Evolutionary conservation across 2,329 filamentous ascomycete genomes (phyloP).

Genomic region (Pestalotiopsis sp.): DNA sequence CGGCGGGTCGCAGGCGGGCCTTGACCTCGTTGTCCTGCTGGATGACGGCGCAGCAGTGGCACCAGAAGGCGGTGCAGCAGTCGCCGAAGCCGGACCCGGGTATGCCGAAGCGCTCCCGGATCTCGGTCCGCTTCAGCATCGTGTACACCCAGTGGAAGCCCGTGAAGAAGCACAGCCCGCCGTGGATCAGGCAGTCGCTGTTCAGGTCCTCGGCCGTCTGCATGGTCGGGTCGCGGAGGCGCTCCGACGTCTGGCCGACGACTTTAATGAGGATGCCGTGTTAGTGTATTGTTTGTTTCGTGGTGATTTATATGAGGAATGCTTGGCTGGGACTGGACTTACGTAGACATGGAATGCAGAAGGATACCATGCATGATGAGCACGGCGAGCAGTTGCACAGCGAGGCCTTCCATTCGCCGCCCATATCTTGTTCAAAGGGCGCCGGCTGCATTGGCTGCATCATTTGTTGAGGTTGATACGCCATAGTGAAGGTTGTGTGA

Average conservation of each 20-base stretch:
- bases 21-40: slow-evolving; percentile 61
- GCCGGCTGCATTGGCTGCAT: slow-evolving; percentile 6
- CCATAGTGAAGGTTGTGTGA: neutral
- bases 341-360: slow-evolving; percentile 35
- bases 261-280: slow-evolving; percentile 18
- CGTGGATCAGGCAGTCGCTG: slow-evolving; percentile 32
- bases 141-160: slow-evolving; percentile 37
- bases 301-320: neutral
- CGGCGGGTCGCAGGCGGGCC: slow-evolving; percentile 27
- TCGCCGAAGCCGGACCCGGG: slow-evolving; percentile 43
- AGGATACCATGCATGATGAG: slow-evolving; percentile 28
- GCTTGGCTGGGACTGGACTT: slow-evolving; percentile 11
- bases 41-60: slow-evolving; percentile 57
- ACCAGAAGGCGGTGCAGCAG: slow-evolving; percentile 32
- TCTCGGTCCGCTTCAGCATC: slow-evolving; percentile 45
- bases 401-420: slow-evolving; percentile 31
- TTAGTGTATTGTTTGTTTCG: neutral
- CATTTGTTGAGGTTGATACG: slow-evolving; percentile 10
- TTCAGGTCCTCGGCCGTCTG: slow-evolving; percentile 30
- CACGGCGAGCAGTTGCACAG: slow-evolving; percentile 33
- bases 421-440: slow-evolving; percentile 13
- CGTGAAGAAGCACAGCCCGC: slow-evolving; percentile 25
- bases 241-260: slow-evolving; percentile 33
- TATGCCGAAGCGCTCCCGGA: slow-evolving; percentile 47
- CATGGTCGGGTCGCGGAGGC: slow-evolving; percentile 32